Evolutionary conservation across 169 alveolate genomes (phyloP).

Genomic region (Pseudocohnilembus persalinus): DNA sequence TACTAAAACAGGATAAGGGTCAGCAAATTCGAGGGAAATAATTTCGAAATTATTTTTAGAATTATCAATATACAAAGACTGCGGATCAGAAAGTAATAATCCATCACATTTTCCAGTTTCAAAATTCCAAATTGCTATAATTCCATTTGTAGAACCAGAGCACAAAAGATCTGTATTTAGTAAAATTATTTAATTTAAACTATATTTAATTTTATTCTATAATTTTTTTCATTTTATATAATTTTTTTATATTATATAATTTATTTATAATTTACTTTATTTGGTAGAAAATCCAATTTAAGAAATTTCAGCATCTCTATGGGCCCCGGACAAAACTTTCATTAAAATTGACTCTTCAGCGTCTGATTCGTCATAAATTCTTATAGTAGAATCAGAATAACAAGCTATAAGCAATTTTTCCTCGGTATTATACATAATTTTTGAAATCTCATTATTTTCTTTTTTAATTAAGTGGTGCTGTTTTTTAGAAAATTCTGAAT

Average conservation of each 20-base stretch:
- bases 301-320: slow-evolving; percentile 63
- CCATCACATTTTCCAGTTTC: slow-evolving; percentile 83
- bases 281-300: slow-evolving; percentile 62
- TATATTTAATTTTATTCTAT: no score
- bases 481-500: slow-evolving; percentile 54
- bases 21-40: slow-evolving; percentile 62
- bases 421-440: slow-evolving; percentile 52
- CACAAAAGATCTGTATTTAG: not conserved
- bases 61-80: not conserved
- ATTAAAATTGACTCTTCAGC: slow-evolving; percentile 75
- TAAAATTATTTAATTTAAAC: not conserved
- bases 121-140: slow-evolving; percentile 84
- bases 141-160: slow-evolving; percentile 28
- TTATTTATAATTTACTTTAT: slow-evolving; percentile 31
- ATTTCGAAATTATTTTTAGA: slow-evolving; percentile 45
- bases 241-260: no score
- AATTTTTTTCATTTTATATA: no score
- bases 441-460: slow-evolving; percentile 61
- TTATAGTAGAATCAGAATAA: slow-evolving; percentile 75
- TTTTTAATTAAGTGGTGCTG: slow-evolving; percentile 44
- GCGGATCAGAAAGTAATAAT: slow-evolving; percentile 43
- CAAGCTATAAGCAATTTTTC: slow-evolving; percentile 76
- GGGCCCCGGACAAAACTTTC: slow-evolving; percentile 79
- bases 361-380: slow-evolving; percentile 78
- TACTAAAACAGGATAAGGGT: slow-evolving; percentile 79